Evolutionary conservation across 208 protist species (phyloP).

Genomic region (Crithidia acanthocephali): DNA sequence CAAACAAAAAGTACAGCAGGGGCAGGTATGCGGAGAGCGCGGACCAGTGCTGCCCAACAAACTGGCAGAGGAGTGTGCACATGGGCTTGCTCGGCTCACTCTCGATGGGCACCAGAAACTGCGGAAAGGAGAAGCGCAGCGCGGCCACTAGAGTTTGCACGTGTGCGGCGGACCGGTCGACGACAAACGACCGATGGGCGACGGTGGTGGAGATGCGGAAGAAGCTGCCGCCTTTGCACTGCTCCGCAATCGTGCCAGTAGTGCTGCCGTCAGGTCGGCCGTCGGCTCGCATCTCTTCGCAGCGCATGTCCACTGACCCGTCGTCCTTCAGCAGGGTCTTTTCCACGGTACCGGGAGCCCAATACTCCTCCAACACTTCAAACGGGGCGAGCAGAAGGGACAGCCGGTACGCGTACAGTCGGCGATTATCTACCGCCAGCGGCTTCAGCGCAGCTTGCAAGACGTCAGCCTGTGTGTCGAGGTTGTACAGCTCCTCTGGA

Average conservation of each 20-base stretch:
- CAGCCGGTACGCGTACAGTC: constrained; percentile 23
- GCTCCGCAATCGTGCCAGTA: constrained; percentile 27
- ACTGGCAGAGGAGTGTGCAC: constrained; percentile 24
- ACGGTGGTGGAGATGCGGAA: constrained; percentile 23
- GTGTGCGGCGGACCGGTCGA: constrained; percentile 25
- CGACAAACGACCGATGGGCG: constrained; percentile 32
- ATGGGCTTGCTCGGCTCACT: not conserved
- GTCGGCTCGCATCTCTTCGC: constrained; percentile 12
- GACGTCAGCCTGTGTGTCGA: constrained; percentile 22
- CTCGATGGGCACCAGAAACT: constrained; percentile 26
- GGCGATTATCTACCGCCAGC: constrained; percentile 5
- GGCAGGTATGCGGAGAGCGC: constrained; percentile 28
- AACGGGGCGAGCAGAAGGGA: constrained; percentile 30
- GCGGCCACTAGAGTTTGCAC: constrained; percentile 34
- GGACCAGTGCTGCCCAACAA: constrained; percentile 30
- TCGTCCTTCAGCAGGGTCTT: constrained; percentile 11
- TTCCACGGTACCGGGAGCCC: constrained; percentile 14
- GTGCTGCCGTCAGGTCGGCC: constrained; percentile 13
- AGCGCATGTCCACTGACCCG: constrained; percentile 10
- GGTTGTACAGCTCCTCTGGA: constrained; percentile 32
- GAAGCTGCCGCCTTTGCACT: constrained; percentile 28
- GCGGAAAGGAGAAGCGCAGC: constrained; percentile 34
- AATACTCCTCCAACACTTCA: constrained; percentile 26
- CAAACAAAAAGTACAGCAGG: constrained; percentile 39
- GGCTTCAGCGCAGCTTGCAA: constrained; percentile 23